phyloP scores from a whole-genome alignment of 1,284 basidiomycete genomes.

The Pholiota adiposa region DNA sequence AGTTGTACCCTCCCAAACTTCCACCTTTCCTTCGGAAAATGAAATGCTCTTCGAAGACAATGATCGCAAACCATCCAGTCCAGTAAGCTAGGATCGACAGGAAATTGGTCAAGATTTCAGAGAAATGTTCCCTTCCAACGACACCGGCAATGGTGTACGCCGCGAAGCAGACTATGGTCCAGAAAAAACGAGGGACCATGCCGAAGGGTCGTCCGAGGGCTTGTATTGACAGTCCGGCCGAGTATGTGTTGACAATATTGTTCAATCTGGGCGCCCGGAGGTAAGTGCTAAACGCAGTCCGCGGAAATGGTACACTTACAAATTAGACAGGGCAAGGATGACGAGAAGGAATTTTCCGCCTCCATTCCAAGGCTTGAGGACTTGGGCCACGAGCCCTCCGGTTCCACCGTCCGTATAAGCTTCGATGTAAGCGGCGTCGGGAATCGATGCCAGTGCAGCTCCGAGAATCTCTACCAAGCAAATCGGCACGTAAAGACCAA shows the following conservation, averaged over 20 bases:
- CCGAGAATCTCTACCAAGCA: constrained; percentile 20
- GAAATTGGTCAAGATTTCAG: constrained; percentile 17
- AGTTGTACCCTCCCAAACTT: constrained; percentile 17
- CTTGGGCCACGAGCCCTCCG: constrained; percentile 19
- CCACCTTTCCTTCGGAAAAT: constrained; percentile 17
- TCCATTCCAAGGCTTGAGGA: constrained; percentile 17
- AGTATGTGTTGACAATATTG: constrained; percentile 21
- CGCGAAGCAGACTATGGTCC: constrained; percentile 17
- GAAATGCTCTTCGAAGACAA: constrained; percentile 20
- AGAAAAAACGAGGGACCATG: constrained; percentile 20
- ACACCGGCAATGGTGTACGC: constrained; percentile 19
- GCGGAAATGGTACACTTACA: constrained; percentile 8
- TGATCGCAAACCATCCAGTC: constrained; percentile 19
- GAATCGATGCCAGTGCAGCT: constrained; percentile 18
- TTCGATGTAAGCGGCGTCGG: constrained; percentile 13
- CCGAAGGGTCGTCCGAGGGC: constrained; percentile 18
- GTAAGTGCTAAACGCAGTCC: background rate
- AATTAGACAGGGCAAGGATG: constrained; percentile 15
- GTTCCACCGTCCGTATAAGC: constrained; percentile 15
- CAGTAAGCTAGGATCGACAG: constrained; percentile 21
- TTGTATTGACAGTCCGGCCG: constrained; percentile 18
- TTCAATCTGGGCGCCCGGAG: constrained; percentile 8
- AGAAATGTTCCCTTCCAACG: constrained; percentile 17
- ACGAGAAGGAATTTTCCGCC: constrained; percentile 22
- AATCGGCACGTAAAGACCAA: constrained; percentile 20